Evolutionary conservation across 208 protist species (phyloP).

Genomic region (Ichthyophonus hoferi): DNA sequence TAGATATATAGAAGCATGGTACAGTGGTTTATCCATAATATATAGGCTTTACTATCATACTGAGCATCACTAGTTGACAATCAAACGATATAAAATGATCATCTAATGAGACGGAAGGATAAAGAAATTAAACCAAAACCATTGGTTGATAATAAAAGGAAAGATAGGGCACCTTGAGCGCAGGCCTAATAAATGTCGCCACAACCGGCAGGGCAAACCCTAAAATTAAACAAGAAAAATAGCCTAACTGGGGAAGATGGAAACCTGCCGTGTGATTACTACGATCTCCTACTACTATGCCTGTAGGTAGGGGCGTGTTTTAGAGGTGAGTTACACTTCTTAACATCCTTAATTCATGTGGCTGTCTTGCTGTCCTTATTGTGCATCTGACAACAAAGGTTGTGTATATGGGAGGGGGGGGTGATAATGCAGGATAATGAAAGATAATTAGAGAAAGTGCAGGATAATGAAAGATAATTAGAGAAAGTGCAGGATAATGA

Average conservation of each 20-base stretch:
- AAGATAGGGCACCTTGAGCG: too few relatives aligned
- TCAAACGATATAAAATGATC: too few relatives aligned
- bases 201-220: not conserved
- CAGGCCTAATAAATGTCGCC: too few relatives aligned
- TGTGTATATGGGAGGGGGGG: not conserved
- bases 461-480: not conserved
- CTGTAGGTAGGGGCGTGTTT: not conserved
- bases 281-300: conserved; percentile 35
- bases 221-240: not conserved
- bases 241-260: conserved; percentile 40
- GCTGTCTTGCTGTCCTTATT: not conserved
- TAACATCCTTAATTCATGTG: too few relatives aligned
- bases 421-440: not conserved
- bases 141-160: too few relatives aligned
- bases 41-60: too few relatives aligned
- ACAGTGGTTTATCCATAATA: too few relatives aligned
- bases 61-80: too few relatives aligned
- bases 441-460: not conserved
- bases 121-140: too few relatives aligned
- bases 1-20: too few relatives aligned
- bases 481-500: not conserved
- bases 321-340: not conserved
- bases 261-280: not conserved
- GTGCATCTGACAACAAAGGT: not conserved
- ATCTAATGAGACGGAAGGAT: too few relatives aligned